Base-by-base conservation (phyloP, 78 protist species). In the Dictyostelium discoideum region DNA sequence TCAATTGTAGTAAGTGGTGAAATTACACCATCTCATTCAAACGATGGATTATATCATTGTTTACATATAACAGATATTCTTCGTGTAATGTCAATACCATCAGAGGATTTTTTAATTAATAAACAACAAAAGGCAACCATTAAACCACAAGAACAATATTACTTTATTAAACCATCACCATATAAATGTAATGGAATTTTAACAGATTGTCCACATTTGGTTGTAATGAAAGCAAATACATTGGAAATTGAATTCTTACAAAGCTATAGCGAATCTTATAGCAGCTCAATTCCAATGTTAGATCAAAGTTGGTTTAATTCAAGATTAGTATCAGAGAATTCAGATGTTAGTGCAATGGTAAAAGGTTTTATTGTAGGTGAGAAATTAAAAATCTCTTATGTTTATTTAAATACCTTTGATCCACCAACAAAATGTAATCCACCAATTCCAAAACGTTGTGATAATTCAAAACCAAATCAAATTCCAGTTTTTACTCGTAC, bases 221-320 rank as follows among this genome's bases (percentile, higher is more conserved):
- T 39, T 5, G 24, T 74, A n/a, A 14, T 77, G 14, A 50, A 77
- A 76, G 16, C 65, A 11, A 86, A 86, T n/a, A 76, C 92, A 20
- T 10, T 50, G 1, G 73, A 76, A 37, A 69, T 69, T 69, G 42
- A 69, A 26, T 86, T 37, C 26, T 18, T 76, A 10, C 18, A 32
- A 3, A 16, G 57, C 0, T 86, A 32, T 29, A 2, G 1, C 13
- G 85, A 86, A 54, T 9, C 40, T 7, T 76, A 76, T 40, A 24
- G 85, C 8, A n/a, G 10, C 0, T 10, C 29, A 32, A 69, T 86
- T 11, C 50, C 73, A 29, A 39, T 86, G 5, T n/a, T 86, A 20
- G 85, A 86, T 39, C 39, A n/a, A 26, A 13, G 39, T 1, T 86
- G 84, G 85, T 57, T 86, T 11, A 37, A 20, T 13, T 48, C 92